phyloP scores from a whole-genome alignment of 163 green algal genomes.

The Chlorella variabilis region DNA sequence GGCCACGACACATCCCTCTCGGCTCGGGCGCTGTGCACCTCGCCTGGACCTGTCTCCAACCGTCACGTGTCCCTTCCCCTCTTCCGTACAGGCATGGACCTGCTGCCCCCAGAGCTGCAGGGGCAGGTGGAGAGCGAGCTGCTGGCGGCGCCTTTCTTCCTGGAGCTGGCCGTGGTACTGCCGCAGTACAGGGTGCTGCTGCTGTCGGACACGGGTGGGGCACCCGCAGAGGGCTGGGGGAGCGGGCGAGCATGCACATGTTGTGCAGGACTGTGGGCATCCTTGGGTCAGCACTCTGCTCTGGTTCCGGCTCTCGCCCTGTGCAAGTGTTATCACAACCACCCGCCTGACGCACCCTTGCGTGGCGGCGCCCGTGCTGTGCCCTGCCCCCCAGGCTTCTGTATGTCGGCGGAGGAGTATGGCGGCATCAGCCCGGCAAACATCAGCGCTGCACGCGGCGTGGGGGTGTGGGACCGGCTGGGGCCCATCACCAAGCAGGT shows the following conservation, averaged over 20 bases:
- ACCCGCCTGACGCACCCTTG: too few species aligned
- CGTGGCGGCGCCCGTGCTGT: too few species aligned
- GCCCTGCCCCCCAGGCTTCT: conserved; percentile 2
- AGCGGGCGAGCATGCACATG: neutral
- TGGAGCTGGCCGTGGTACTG: conserved; percentile 41
- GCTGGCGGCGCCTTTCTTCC: conserved; percentile 44
- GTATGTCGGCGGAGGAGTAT: conserved; percentile 28
- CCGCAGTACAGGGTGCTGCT: conserved; percentile 39
- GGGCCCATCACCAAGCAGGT: conserved; percentile 38
- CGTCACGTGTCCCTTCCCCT: too few species aligned
- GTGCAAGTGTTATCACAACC: too few species aligned
- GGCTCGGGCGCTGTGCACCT: too few species aligned
- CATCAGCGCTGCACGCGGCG: neutral
- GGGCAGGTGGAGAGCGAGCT: conserved; percentile 34
- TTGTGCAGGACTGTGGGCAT: too few species aligned
- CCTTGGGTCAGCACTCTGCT: too few species aligned
- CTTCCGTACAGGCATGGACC: conserved; percentile 33
- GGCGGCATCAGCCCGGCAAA: neutral
- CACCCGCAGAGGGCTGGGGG: neutral
- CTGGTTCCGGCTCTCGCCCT: too few species aligned
- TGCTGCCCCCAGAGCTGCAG: conserved; percentile 28
- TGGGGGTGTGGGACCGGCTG: conserved; percentile 44
- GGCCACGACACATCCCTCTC: too few species aligned
- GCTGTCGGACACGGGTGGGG: conserved; percentile 43
- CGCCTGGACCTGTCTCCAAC: too few species aligned